A percentile compares a stretch with the other conserved stretches of the same genome.
These are phyloP conservation scores for Trichopus zeylanicus DNA, from an alignment of 116 monocot species.

Conservation along the genomic window DNA sequence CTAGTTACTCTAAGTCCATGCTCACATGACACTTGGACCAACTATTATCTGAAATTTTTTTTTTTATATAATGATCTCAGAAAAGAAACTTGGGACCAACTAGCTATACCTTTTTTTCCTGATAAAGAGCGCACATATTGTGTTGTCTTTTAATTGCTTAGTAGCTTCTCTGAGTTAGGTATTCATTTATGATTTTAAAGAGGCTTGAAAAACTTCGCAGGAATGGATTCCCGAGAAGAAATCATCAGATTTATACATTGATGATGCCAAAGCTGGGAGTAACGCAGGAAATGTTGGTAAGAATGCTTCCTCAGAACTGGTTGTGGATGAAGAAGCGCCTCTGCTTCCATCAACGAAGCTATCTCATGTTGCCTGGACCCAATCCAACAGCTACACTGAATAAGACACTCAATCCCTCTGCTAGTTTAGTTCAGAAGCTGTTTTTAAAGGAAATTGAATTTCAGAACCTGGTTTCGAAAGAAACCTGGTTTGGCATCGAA, in stretches of 20 bases:
- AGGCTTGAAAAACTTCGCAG: conserved; percentile 9
- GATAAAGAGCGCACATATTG: no score
- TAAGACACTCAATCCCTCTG: no score
- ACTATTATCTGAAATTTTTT: no score
- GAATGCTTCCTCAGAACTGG: conserved; percentile 10
- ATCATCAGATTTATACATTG: conserved; percentile 22
- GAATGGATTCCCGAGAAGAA: conserved; percentile 31
- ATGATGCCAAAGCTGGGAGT: conserved; percentile 2
- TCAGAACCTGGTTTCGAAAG: not conserved
- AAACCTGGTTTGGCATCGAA: not conserved
- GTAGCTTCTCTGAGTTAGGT: no score
- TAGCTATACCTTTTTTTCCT: no score
- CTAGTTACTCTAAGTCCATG: no score
- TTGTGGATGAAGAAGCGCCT: conserved; percentile 30
- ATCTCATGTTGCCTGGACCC: conserved; percentile 25
- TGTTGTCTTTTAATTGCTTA: no score
- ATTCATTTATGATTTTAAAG: no score
- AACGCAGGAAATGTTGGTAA: conserved; percentile 1
- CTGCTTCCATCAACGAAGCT: conserved; percentile 22
- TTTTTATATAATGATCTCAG: no score
- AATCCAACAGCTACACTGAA: conserved; percentile 8
- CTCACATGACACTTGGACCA: no score
- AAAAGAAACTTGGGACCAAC: no score
- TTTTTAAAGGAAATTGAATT: not conserved
- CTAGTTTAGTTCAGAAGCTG: no score